Percentiles rank a stretch among this genome's conserved stretches.
Conservation (phyloP, 257 asterid species). For the Petunia axillaris region DNA sequence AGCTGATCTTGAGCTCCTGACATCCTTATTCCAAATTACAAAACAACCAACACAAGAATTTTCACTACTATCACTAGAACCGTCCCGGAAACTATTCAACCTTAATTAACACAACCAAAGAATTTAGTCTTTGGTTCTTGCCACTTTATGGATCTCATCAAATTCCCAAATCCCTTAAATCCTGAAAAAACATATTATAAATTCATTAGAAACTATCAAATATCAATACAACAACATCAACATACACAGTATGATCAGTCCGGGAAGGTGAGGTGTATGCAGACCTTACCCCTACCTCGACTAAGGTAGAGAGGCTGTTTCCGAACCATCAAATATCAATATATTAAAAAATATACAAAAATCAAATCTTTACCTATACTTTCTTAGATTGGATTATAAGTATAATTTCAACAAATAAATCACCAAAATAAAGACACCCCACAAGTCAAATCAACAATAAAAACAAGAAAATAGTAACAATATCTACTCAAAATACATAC, state of each 20-base stretch:
- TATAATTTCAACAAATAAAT: not conserved
- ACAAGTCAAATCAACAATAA: constrained; percentile 11
- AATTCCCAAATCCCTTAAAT: constrained; percentile 18
- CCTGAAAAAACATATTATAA: not conserved
- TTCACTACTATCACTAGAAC: constrained; percentile 44
- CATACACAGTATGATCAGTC: too few species aligned
- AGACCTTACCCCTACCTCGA: too few species aligned
- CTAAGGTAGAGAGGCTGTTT: too few species aligned
- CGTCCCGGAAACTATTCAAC: constrained; percentile 28
- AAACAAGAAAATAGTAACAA: constrained; percentile 22
- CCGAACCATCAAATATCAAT: not conserved
- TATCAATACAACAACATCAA: not conserved
- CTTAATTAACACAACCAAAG: constrained; percentile 16
- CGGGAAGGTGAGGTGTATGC: too few species aligned
- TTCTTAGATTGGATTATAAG: constrained; percentile 15
- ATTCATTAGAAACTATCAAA: not conserved
- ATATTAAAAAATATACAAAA: not conserved
- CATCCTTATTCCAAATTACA: constrained; percentile 41
- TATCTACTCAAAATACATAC: constrained; percentile 17
- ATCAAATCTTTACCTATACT: not conserved
- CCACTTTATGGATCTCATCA: constrained; percentile 24
- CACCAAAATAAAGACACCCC: not conserved
- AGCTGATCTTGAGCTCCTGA: constrained; percentile 76
- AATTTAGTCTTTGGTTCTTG: constrained; percentile 27
- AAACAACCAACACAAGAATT: constrained; percentile 39